Evolutionary conservation across 2,329 filamentous ascomycete species (phyloP), one percentile per base, ranked within the genome.

Genomic region (Aspergillus sp.): DNA sequence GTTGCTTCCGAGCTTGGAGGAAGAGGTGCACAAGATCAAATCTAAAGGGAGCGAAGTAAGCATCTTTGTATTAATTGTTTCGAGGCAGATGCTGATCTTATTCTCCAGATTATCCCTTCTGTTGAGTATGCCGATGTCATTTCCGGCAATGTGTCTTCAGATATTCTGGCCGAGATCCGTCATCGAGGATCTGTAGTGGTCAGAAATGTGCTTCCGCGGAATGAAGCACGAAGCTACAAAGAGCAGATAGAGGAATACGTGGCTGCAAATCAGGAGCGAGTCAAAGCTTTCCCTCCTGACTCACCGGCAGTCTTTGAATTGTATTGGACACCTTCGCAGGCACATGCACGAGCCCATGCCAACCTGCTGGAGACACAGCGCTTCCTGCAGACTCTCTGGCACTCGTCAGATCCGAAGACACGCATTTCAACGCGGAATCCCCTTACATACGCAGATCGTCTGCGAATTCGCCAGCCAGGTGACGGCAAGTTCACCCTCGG

Each of bases 231-330:
- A 52, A 80, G 78, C 1, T 90, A 87, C 68, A 93, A 93, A 76
- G 79, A 80, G 8, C 83, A 88, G 62, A 78, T 89, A 6, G 84
- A 87, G 64, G 84, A 85, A 7, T 93, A 93, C 67, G 84, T 91
- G 7, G 77, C 76, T 13, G 82, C 82, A 57, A 93, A 93, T 69
- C 84, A 72, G 50, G 67, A 75, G 48, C 70, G 68, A 15, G 74
- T 80, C 23, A 80, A 84, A 59, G 89, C 87, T 2, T 93, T 91
- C 64, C 91, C 89, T 0, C 75, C 83, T 0, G 79, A 89, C 50
- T 82, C 88, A 47, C 89, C 89, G 0, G 87, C 90, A 49, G 89
- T 93, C 6, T 91, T 86, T 69, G 90, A 92, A 72, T 79, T 93
- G 1, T 93, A 92, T 76, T 92, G 90, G 90, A 89, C 89, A 0